Conservation (phyloP, 108 stramenopile genomes). For the Schizochytrium sp. region DNA sequence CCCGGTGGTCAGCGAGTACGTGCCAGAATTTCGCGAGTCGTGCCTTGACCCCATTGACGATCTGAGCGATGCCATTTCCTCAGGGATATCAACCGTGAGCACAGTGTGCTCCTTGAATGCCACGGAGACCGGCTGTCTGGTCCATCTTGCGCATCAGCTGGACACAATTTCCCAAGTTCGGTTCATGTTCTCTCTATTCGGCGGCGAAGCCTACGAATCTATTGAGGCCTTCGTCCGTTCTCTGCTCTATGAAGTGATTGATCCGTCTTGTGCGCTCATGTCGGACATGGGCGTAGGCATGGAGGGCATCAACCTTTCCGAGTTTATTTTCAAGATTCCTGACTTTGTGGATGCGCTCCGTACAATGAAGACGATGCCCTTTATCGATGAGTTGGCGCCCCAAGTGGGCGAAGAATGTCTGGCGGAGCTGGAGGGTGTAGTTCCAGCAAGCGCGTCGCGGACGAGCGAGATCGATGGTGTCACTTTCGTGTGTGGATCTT, state of each 20-base stretch:
- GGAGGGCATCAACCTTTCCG: not conserved
- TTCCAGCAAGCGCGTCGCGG: not conserved
- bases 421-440: not conserved
- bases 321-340: not conserved
- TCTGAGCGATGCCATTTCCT: not conserved
- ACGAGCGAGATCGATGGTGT: not conserved
- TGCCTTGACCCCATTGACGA: not conserved
- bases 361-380: not conserved
- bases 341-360: not conserved
- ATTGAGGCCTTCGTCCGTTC: not conserved
- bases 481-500: not conserved
- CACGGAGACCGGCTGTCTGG: not conserved
- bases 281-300: not conserved
- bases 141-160: not conserved
- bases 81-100: not conserved
- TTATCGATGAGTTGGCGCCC: not conserved
- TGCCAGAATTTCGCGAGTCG: not conserved
- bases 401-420: not conserved
- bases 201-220: not conserved
- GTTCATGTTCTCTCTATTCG: not conserved
- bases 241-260: not conserved
- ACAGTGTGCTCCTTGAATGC: not conserved
- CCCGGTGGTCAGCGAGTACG: not conserved
- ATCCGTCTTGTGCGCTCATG: not conserved
- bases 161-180: not conserved